phyloP scores from a whole-genome alignment of 768 basidiomycete species.

The Amylocystis lapponica region DNA sequence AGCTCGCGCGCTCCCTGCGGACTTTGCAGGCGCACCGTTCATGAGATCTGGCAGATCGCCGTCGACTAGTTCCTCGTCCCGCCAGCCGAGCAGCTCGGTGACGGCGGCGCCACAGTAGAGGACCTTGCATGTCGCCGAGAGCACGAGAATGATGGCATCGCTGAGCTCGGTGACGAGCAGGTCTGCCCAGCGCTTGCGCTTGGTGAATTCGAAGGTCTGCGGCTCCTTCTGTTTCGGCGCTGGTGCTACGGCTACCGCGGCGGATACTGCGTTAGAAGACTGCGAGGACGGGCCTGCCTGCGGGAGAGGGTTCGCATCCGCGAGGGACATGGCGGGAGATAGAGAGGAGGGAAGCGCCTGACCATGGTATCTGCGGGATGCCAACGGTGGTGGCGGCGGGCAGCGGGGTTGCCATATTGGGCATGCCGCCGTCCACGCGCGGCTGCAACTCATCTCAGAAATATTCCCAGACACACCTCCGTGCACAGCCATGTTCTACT shows the following conservation, averaged over 20 bases:
- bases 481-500: too few species aligned
- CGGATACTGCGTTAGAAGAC: background rate
- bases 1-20: background rate
- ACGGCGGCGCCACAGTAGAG: constrained; percentile 67
- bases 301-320: constrained; percentile 4
- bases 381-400: too few species aligned
- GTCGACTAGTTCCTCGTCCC: constrained; percentile 66
- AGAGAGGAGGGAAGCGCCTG: background rate
- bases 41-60: constrained; percentile 58
- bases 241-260: background rate
- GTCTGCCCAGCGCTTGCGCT: constrained; percentile 84
- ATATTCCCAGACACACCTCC: too few species aligned
- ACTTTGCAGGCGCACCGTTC: constrained; percentile 40
- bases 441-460: too few species aligned
- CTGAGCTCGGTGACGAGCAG: constrained; percentile 70
- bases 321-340: constrained; percentile 4
- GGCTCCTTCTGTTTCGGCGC: constrained; percentile 8
- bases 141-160: constrained; percentile 63
- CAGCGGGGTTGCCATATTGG: too few species aligned
- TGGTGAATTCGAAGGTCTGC: constrained; percentile 70
- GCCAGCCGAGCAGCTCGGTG: constrained; percentile 73
- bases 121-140: constrained; percentile 57
- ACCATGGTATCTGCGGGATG: too few species aligned
- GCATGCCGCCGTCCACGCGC: too few species aligned
- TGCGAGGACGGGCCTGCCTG: background rate